A percentile compares a stretch with the other conserved stretches of the same genome.
Evolutionary conservation across 371 early-diverging fungal genomes (phyloP).

Genomic region (Batrachochytrium dendrobatidis): DNA sequence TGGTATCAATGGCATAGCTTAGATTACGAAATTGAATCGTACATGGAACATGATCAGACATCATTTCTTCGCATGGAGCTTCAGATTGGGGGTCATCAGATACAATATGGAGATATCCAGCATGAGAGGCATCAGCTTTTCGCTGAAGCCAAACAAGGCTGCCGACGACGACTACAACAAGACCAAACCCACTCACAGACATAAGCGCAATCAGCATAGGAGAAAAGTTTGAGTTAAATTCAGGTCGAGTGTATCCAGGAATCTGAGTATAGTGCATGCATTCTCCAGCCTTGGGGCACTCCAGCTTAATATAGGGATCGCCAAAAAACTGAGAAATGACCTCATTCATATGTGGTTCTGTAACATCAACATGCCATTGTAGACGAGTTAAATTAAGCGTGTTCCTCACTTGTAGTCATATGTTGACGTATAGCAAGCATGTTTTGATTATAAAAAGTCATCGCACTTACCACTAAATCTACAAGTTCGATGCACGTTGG

Average conservation of each 20-base stretch:
- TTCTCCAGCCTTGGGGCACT: constrained; percentile 43
- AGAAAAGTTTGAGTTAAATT: constrained; percentile 12
- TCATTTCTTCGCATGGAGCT: constrained; percentile 6
- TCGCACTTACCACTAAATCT: constrained; percentile 11
- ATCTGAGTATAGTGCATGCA: constrained; percentile 83
- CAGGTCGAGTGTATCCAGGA: constrained; percentile 54
- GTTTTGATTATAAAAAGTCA: constrained; percentile 36
- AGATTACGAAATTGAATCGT: constrained; percentile 31
- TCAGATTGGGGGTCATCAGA: constrained; percentile 1
- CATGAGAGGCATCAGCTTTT: constrained; percentile 8
- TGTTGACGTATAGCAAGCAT: neutral
- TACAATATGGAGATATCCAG: neutral
- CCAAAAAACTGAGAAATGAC: constrained; percentile 28
- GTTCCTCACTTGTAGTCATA: neutral
- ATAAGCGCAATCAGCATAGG: constrained; percentile 19
- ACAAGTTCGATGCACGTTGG: constrained; percentile 12
- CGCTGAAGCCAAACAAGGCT: constrained; percentile 13
- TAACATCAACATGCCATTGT: constrained; percentile 4
- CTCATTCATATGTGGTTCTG: constrained; percentile 32
- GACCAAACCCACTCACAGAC: constrained; percentile 15
- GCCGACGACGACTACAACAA: constrained; percentile 16
- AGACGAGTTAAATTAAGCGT: neutral
- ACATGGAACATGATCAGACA: constrained; percentile 36
- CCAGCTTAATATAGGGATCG: constrained; percentile 54
- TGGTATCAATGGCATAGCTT: constrained; percentile 24